phyloP scores from a whole-genome alignment of 805 yeast genomes.

The Saturnispora serradocipensis region DNA sequence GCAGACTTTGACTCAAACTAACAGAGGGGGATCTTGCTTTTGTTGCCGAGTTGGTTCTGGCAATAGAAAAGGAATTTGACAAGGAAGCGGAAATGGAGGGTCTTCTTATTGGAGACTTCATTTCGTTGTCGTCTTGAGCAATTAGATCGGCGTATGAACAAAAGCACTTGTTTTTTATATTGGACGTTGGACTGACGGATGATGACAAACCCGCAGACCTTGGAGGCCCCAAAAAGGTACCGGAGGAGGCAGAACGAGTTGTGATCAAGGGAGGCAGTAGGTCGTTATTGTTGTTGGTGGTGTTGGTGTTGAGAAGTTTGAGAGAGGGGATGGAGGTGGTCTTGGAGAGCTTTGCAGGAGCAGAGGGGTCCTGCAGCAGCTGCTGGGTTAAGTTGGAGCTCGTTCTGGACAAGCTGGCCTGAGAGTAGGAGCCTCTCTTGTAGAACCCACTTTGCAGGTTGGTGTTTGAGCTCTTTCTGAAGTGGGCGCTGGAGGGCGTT shows the following conservation, averaged over 20 bases:
- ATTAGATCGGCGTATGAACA: constrained; percentile 77
- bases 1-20: background rate
- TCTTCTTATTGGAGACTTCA: constrained; percentile 38
- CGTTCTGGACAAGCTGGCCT: constrained; percentile 16
- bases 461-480: constrained; percentile 10
- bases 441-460: constrained; percentile 10
- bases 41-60: constrained; percentile 23
- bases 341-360: constrained; percentile 1
- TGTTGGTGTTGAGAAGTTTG: background rate
- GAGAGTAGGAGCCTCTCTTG: constrained; percentile 16
- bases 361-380: constrained; percentile 10
- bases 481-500: background rate
- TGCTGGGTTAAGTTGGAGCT: constrained; percentile 23
- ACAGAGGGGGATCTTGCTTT: constrained; percentile 15
- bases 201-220: background rate
- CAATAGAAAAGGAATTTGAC: constrained; percentile 24
- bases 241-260: constrained; percentile 4
- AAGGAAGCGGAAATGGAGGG: constrained; percentile 43
- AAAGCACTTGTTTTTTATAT: constrained; percentile 32
- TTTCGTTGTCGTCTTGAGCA: constrained; percentile 48
- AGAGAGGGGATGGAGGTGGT: background rate
- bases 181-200: constrained; percentile 30
- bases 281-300: constrained; percentile 6
- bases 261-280: constrained; percentile 9
- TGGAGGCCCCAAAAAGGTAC: constrained; percentile 1